These are phyloP conservation scores for Phylloporus sp. DNA, from an alignment of 1,284 basidiomycete genomes.

Conservation along the genomic window DNA sequence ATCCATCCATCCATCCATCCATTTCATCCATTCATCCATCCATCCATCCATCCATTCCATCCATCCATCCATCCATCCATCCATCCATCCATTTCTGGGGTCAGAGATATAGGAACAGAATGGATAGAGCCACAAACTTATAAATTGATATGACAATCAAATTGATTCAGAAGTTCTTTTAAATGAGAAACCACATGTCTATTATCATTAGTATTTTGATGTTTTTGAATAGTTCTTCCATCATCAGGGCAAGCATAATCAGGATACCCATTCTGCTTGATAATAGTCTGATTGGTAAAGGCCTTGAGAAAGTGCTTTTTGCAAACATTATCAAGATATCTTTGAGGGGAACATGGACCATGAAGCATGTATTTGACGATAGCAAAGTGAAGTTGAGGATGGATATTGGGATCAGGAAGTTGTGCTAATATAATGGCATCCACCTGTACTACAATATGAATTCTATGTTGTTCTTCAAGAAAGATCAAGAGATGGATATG, in stretches of 20 bases:
- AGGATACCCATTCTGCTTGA: constrained; percentile 16
- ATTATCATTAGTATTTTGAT: neutral
- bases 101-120: too few relatives aligned
- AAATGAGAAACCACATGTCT: constrained; percentile 2
- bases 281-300: neutral
- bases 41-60: too few relatives aligned
- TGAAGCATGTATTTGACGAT: constrained; percentile 15
- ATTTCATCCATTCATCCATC: too few relatives aligned
- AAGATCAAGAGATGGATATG: constrained; percentile 40
- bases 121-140: neutral
- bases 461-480: constrained; percentile 5
- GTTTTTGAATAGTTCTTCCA: constrained; percentile 3
- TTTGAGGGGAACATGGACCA: constrained; percentile 13
- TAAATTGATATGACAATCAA: neutral
- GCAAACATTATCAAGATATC: constrained; percentile 6
- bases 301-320: constrained; percentile 10
- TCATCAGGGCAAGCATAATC: constrained; percentile 17
- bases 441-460: neutral
- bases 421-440: constrained; percentile 16
- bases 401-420: neutral
- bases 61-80: too few relatives aligned
- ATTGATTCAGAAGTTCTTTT: constrained; percentile 1
- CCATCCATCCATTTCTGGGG: too few relatives aligned
- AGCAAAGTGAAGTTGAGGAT: constrained; percentile 6
- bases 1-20: too few relatives aligned